Evolutionary conservation across 2,329 filamentous ascomycete genomes (phyloP).

Genomic region (Monosporascus ibericus): DNA sequence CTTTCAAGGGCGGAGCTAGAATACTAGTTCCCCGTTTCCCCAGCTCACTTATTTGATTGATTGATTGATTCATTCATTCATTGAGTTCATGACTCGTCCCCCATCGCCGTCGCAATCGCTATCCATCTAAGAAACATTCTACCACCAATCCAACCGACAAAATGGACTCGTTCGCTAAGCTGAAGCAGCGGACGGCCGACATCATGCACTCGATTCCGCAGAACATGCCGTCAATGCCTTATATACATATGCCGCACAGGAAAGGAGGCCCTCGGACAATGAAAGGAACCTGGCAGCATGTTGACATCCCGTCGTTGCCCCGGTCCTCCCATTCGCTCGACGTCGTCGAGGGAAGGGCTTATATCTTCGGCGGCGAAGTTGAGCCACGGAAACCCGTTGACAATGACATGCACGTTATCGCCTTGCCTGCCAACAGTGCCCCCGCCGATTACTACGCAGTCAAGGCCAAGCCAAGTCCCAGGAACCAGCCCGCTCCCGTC

Average conservation of each 20-base stretch:
- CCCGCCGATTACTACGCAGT: conserved; percentile 55
- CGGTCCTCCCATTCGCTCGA: conserved; percentile 71
- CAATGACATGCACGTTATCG: conserved; percentile 64
- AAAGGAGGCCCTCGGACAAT: conserved; percentile 26
- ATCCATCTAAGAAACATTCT: neutral
- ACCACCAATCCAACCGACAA: neutral
- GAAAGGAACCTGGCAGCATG: conserved; percentile 56
- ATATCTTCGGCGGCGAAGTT: conserved; percentile 73
- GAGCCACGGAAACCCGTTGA: conserved; percentile 60
- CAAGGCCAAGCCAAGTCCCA: conserved; percentile 38
- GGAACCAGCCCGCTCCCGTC: conserved; percentile 16
- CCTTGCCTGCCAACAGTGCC: conserved; percentile 51
- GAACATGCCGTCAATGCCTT: conserved; percentile 22
- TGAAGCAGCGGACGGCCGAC: conserved; percentile 51
- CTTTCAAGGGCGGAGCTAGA: too few species aligned
- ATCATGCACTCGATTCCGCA: conserved; percentile 44
- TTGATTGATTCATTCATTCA: neutral
- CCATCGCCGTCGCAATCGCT: too few species aligned
- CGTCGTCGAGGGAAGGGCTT: conserved; percentile 48
- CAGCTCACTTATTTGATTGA: neutral
- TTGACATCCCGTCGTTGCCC: conserved; percentile 49
- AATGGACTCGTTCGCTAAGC: conserved; percentile 48
- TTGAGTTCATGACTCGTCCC: too few species aligned
- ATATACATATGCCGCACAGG: conserved; percentile 1
- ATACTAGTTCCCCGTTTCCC: neutral